Evolutionary conservation across 768 basidiomycete species (phyloP).

Genomic region (Lactarius sanguifluus): DNA sequence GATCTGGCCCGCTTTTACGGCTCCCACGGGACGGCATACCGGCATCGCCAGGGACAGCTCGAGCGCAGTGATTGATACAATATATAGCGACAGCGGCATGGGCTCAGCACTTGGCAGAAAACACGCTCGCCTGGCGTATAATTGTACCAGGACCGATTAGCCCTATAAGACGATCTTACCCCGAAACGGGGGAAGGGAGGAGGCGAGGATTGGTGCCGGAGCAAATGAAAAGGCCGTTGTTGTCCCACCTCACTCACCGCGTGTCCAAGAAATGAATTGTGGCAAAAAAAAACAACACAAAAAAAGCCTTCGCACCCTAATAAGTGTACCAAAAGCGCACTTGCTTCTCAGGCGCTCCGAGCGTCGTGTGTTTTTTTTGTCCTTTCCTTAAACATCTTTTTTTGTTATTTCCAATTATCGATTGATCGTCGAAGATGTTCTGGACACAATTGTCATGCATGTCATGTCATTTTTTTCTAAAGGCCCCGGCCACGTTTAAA

Average conservation of each 20-base stretch:
- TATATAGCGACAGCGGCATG: neutral
- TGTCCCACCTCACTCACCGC: neutral
- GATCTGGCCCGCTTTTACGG: neutral
- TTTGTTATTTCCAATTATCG: conserved; percentile 5
- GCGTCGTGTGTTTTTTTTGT: neutral
- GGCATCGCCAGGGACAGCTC: neutral
- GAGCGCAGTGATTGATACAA: neutral
- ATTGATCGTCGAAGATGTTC: conserved; percentile 15
- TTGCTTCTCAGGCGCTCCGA: conserved; percentile 4
- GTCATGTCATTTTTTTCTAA: neutral
- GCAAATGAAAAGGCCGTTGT: conserved; percentile 16
- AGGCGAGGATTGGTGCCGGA: conserved; percentile 7
- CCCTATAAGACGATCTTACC: conserved; percentile 4
- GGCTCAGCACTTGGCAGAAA: neutral
- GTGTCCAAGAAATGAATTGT: conserved; percentile 8
- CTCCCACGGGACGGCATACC: neutral
- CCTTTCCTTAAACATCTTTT: neutral
- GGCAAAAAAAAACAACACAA: neutral
- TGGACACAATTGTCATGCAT: conserved; percentile 1
- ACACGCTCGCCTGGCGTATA: neutral
- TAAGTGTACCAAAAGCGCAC: neutral
- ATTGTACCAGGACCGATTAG: neutral
- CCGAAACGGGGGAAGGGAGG: conserved; percentile 7
- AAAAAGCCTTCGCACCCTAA: neutral
- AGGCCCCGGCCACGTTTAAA: conserved; percentile 11